These are phyloP conservation scores for Poa pratensis DNA, from an alignment of 176 grass and related monocot genomes.

Conservation along the genomic window DNA sequence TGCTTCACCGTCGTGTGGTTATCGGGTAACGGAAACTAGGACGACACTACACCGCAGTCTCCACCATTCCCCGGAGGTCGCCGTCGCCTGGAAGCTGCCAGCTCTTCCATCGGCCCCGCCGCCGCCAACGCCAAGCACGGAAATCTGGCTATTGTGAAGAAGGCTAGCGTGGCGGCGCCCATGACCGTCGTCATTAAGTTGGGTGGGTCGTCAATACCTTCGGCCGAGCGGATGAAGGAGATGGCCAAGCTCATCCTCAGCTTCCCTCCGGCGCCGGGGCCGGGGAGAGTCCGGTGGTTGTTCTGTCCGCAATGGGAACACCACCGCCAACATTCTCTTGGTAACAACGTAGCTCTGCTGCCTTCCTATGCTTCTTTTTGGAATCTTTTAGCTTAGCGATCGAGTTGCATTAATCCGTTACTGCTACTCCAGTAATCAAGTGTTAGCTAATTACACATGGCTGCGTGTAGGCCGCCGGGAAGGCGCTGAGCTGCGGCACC, in stretches of 20 bases:
- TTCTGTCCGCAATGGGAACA: background rate
- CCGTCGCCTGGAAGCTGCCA: no score
- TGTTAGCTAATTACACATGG: no score
- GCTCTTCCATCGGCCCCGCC: no score
- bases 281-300: background rate
- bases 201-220: background rate
- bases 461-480: background rate
- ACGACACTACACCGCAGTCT: no score
- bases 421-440: no score
- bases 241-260: background rate
- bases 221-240: background rate
- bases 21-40: background rate
- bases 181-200: background rate
- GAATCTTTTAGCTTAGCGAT: background rate
- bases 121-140: no score
- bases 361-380: background rate
- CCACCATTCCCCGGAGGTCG: no score
- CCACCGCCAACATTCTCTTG: background rate
- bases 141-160: conserved; percentile 5
- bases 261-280: background rate
- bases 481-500: conserved; percentile 69
- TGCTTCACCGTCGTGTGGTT: background rate
- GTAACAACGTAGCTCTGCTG: background rate
- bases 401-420: no score
- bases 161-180: background rate